phyloP scores from a whole-genome alignment of 805 yeast species.

The Cyberlindnera euphorbiiphila region DNA sequence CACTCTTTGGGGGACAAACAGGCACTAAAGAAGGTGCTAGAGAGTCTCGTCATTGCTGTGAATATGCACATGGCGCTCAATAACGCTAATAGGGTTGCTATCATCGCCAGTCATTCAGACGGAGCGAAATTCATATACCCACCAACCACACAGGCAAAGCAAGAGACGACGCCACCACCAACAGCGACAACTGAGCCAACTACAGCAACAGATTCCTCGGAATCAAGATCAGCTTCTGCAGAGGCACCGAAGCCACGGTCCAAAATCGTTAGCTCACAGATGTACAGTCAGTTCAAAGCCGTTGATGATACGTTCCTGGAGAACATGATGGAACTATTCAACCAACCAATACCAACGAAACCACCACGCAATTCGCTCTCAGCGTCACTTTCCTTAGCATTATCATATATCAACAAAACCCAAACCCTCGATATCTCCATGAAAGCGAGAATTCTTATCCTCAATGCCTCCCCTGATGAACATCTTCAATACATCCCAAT shows the following conservation, averaged over 20 bases:
- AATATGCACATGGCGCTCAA: constrained; percentile 87
- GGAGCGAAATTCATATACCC: constrained; percentile 77
- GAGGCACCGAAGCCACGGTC: constrained; percentile 12
- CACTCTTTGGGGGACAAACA: constrained; percentile 32
- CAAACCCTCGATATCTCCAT: constrained; percentile 40
- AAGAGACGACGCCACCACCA: no score
- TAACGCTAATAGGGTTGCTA: constrained; percentile 78
- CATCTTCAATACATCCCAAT: constrained; percentile 83
- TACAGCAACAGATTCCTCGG: not conserved
- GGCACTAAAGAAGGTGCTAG: constrained; percentile 39
- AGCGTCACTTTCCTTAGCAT: constrained; percentile 79
- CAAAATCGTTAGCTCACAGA: constrained; percentile 46
- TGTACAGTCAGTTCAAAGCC: constrained; percentile 81
- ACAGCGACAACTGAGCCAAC: not conserved
- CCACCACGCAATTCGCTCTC: constrained; percentile 51
- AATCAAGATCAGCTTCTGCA: constrained; percentile 18
- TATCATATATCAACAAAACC: constrained; percentile 68
- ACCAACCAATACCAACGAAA: constrained; percentile 25
- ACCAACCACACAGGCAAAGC: not conserved
- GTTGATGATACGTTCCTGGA: constrained; percentile 72
- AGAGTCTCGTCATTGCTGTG: constrained; percentile 67
- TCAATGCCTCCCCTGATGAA: constrained; percentile 68
- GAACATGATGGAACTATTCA: constrained; percentile 44
- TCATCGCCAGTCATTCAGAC: constrained; percentile 68
- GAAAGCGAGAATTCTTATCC: constrained; percentile 61